phyloP scores from a whole-genome alignment of 2,329 filamentous ascomycete genomes.

The Clarireedia homoeocarpa region DNA sequence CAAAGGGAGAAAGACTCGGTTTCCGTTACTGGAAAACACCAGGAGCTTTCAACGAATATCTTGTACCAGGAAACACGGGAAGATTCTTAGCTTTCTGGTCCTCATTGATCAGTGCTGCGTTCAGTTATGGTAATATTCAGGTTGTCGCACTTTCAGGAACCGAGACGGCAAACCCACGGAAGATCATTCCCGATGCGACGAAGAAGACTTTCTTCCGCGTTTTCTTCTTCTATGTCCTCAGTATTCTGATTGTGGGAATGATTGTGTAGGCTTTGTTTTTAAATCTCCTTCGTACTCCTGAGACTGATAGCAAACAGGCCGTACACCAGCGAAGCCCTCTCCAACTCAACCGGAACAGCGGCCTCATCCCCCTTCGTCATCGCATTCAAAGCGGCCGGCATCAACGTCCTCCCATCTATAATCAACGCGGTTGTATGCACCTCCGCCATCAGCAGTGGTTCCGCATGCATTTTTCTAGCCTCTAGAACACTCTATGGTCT shows the following conservation, averaged over 20 bases:
- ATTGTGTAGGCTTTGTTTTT: slow-evolving; percentile 29
- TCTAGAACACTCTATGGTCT: slow-evolving; percentile 49
- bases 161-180: slow-evolving; percentile 45
- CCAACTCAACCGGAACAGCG: slow-evolving; percentile 35
- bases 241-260: slow-evolving; percentile 41
- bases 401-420: slow-evolving; percentile 60
- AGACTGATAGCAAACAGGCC: slow-evolving; percentile 48
- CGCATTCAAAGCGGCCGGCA: slow-evolving; percentile 59
- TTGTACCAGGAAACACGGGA: slow-evolving; percentile 51
- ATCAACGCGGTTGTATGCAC: slow-evolving; percentile 73
- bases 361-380: slow-evolving; percentile 61
- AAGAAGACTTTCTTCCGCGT: slow-evolving; percentile 47
- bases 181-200: slow-evolving; percentile 44
- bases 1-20: slow-evolving; percentile 50
- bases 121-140: slow-evolving; percentile 43
- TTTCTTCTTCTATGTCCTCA: slow-evolving; percentile 40
- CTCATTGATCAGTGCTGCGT: slow-evolving; percentile 39
- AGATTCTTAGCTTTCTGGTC: slow-evolving; percentile 45
- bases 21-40: slow-evolving; percentile 65
- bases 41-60: slow-evolving; percentile 59
- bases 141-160: slow-evolving; percentile 47
- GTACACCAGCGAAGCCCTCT: slow-evolving; percentile 39
- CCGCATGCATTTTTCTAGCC: slow-evolving; percentile 5
- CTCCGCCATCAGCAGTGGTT: slow-evolving; percentile 6
- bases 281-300: slow-evolving; percentile 23